phyloP scores from a whole-genome alignment of 208 protist genomes.

The Trypanosoma platydactyli region DNA sequence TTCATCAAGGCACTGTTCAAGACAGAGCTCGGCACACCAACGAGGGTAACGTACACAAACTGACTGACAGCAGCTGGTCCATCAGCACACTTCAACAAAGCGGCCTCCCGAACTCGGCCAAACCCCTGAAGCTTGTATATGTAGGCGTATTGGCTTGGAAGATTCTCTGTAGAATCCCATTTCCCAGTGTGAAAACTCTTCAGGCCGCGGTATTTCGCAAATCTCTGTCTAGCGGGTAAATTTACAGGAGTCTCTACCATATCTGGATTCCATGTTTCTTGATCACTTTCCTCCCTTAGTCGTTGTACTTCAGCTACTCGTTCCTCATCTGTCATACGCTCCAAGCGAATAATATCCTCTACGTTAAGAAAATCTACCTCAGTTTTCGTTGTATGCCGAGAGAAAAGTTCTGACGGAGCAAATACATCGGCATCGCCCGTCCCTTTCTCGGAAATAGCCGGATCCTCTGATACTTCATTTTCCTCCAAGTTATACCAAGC shows the following conservation, averaged over 20 bases:
- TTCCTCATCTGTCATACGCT: constrained; percentile 88
- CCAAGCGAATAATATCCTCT: constrained; percentile 75
- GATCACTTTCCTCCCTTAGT: constrained; percentile 73
- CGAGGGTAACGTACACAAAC: constrained; percentile 68
- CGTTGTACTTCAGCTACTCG: constrained; percentile 64
- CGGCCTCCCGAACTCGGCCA: constrained; percentile 68
- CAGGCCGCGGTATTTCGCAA: constrained; percentile 85
- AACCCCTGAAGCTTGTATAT: constrained; percentile 90
- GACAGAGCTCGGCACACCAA: constrained; percentile 52
- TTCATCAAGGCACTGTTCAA: constrained; percentile 33
- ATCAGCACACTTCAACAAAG: constrained; percentile 57
- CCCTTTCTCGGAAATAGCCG: too few relatives aligned
- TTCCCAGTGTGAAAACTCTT: constrained; percentile 87
- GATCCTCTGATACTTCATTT: constrained; percentile 28
- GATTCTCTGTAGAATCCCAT: constrained; percentile 83
- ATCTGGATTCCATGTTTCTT: constrained; percentile 84
- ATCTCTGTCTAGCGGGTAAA: constrained; percentile 82
- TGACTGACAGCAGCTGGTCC: constrained; percentile 52
- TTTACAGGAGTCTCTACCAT: constrained; percentile 87
- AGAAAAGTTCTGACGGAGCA: constrained; percentile 55
- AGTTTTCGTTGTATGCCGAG: constrained; percentile 73
- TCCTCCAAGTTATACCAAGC: constrained; percentile 78
- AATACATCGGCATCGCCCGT: constrained; percentile 65
- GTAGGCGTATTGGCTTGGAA: constrained; percentile 84
- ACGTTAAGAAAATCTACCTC: constrained; percentile 85